Conservation (phyloP, 2,329 filamentous ascomycete genomes). For the Clonostachys byssicola region DNA sequence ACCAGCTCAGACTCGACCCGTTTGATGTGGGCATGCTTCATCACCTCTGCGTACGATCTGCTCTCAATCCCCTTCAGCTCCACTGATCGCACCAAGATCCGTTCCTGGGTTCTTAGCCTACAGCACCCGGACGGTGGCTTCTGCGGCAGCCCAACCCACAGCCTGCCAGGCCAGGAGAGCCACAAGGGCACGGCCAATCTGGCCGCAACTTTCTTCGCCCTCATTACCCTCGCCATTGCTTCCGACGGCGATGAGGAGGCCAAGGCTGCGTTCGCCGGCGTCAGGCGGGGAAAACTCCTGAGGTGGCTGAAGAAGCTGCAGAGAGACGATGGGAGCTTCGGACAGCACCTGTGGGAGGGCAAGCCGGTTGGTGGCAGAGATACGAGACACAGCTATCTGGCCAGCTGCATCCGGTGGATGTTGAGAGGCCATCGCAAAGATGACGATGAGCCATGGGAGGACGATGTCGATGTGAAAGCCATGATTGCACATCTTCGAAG, state of each 20-base stretch:
- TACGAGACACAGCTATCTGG: constrained; percentile 84
- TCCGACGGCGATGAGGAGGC: constrained; percentile 32
- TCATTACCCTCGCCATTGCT: constrained; percentile 62
- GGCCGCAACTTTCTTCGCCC: constrained; percentile 84
- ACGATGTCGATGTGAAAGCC: constrained; percentile 71
- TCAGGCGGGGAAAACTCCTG: constrained; percentile 65
- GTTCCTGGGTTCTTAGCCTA: constrained; percentile 80
- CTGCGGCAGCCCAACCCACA: constrained; percentile 74
- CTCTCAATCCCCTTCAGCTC: constrained; percentile 58
- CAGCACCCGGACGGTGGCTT: constrained; percentile 88
- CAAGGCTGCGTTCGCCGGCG: constrained; percentile 48
- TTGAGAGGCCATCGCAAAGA: constrained; percentile 57
- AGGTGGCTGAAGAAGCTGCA: constrained; percentile 74
- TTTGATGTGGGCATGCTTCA: constrained; percentile 87
- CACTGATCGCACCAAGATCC: constrained; percentile 37
- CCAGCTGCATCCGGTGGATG: constrained; percentile 77
- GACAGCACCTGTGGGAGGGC: constrained; percentile 65
- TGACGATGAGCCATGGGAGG: constrained; percentile 47
- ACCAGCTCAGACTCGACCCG: constrained; percentile 87
- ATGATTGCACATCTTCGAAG: constrained; percentile 67
- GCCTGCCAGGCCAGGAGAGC: constrained; percentile 11
- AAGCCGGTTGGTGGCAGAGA: constrained; percentile 74
- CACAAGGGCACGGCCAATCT: constrained; percentile 61
- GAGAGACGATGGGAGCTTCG: constrained; percentile 83
- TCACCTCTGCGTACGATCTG: constrained; percentile 78